Percentiles rank a stretch among this genome's conserved stretches.
Conservation (phyloP, 208 protist species). For the Acanthamoeba lenticulata region DNA sequence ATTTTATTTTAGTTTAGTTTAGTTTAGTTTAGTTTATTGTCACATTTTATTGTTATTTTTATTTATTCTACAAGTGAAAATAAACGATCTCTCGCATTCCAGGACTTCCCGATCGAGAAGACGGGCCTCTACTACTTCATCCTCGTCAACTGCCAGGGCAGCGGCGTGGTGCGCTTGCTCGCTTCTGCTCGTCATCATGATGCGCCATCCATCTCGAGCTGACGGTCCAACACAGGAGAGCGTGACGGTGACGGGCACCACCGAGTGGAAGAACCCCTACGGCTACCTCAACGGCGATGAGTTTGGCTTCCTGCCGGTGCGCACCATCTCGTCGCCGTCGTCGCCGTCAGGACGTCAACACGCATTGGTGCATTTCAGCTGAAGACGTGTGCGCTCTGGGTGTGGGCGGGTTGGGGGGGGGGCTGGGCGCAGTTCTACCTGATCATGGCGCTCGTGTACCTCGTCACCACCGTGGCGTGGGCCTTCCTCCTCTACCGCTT, state of each 20-base stretch:
- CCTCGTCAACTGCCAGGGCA: conserved; percentile 18
- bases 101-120: conserved; percentile 11
- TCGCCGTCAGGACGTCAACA: too few species aligned
- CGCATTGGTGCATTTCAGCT: too few species aligned
- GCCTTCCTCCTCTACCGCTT: conserved; percentile 34
- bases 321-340: too few species aligned
- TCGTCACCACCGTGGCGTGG: not conserved
- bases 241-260: not conserved
- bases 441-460: not conserved
- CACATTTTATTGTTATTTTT: too few species aligned
- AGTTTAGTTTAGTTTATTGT: too few species aligned
- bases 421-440: not conserved
- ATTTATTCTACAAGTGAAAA: too few species aligned
- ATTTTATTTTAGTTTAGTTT: too few species aligned
- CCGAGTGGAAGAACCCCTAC: conserved; percentile 60
- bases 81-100: too few species aligned
- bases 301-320: conserved; percentile 57
- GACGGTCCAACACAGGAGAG: not conserved
- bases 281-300: conserved; percentile 57
- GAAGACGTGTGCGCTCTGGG: too few species aligned
- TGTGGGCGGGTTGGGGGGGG: not conserved
- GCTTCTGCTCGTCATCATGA: not conserved
- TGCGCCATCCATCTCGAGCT: not conserved
- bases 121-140: conserved; percentile 49
- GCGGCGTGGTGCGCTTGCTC: not conserved